Conservation (phyloP, 768 basidiomycete species). For the Amanita exitialis region DNA sequence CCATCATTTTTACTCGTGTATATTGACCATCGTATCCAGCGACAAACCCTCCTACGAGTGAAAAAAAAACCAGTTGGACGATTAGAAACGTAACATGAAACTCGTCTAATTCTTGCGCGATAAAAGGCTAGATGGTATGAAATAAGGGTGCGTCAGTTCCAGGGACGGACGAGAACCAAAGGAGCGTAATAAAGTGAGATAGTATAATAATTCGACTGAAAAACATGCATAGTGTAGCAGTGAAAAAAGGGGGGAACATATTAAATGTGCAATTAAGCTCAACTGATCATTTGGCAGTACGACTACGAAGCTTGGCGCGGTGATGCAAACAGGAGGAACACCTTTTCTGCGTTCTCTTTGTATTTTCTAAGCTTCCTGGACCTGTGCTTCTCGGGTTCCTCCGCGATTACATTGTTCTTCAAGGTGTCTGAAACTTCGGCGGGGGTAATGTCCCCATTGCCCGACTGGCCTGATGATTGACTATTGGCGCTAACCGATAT, state of each 20-base stretch:
- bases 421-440: constrained; percentile 1
- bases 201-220: neutral
- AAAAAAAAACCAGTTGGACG: neutral
- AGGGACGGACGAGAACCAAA: neutral
- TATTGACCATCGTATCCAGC: neutral
- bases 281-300: neutral
- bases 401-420: constrained; percentile 8
- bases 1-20: neutral
- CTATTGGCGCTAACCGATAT: constrained; percentile 64
- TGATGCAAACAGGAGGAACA: constrained; percentile 73
- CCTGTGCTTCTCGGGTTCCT: constrained; percentile 44
- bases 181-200: neutral
- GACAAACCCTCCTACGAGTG: neutral
- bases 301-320: constrained; percentile 38
- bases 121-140: neutral
- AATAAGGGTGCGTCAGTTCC: neutral
- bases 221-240: constrained; percentile 1
- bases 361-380: constrained; percentile 77
- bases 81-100: neutral
- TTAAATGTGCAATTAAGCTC: neutral
- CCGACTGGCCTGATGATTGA: constrained; percentile 61
- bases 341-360: constrained; percentile 81
- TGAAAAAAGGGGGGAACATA: neutral
- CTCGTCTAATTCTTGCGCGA: neutral
- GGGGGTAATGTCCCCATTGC: constrained; percentile 27